phyloP scores from a whole-genome alignment of 169 alveolate species.

The Eimeria sp. region DNA sequence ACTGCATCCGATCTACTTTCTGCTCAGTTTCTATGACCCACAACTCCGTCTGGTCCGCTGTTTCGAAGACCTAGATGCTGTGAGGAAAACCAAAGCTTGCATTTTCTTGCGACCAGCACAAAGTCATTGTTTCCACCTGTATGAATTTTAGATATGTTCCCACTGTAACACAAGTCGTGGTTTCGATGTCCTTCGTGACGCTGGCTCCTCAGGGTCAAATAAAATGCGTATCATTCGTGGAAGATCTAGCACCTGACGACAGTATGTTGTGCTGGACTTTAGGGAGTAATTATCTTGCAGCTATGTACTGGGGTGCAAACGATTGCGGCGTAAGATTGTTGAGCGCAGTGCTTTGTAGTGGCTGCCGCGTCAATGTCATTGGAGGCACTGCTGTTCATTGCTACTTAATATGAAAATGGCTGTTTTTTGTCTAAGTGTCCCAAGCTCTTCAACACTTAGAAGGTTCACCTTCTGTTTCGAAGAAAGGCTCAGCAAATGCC shows the following conservation, averaged over 20 bases:
- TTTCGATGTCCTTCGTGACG: background rate
- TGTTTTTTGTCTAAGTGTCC: background rate
- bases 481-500: conserved; percentile 25
- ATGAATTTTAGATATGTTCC: background rate
- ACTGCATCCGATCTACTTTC: background rate
- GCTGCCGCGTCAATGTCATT: too few relatives aligned
- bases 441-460: conserved; percentile 15
- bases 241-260: background rate
- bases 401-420: background rate
- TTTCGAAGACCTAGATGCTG: conserved; percentile 92
- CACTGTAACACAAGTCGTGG: background rate
- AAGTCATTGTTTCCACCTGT: background rate
- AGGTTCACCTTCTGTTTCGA: conserved; percentile 4
- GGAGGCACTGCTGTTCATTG: background rate
- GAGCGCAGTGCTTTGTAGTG: background rate
- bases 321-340: background rate
- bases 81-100: background rate
- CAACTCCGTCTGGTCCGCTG: conserved; percentile 93
- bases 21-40: conserved; percentile 91
- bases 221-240: conserved; percentile 46
- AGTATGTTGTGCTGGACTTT: background rate
- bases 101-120: background rate
- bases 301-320: background rate
- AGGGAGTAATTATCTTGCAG: background rate
- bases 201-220: conserved; percentile 53